Evolutionary conservation across 2,329 filamentous ascomycete species (phyloP).

Genomic region (Aureobasidium subglaciale): DNA sequence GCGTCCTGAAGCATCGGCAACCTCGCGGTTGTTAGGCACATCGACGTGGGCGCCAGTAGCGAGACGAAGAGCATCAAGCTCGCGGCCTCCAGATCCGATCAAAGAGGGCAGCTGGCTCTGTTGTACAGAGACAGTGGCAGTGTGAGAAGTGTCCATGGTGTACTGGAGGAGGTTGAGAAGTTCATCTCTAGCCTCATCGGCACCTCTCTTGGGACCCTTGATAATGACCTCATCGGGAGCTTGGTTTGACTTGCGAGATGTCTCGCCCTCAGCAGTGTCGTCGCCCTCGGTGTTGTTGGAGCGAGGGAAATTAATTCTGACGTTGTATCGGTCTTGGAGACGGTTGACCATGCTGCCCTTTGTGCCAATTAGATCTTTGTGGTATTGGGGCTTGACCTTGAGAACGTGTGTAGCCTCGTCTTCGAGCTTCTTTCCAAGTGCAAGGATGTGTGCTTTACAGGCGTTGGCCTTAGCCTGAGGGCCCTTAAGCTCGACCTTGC

Average conservation of each 20-base stretch:
- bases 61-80: constrained; percentile 83
- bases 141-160: constrained; percentile 78
- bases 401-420: constrained; percentile 83
- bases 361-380: constrained; percentile 86
- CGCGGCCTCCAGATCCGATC: constrained; percentile 83
- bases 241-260: constrained; percentile 63
- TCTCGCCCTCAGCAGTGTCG: constrained; percentile 64
- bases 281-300: constrained; percentile 47
- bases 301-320: constrained; percentile 93
- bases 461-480: constrained; percentile 90
- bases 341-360: constrained; percentile 84
- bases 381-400: constrained; percentile 89
- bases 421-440: constrained; percentile 72
- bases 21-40: constrained; percentile 73
- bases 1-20: constrained; percentile 54
- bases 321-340: constrained; percentile 85
- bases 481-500: constrained; percentile 91
- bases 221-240: constrained; percentile 82
- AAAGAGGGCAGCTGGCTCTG: constrained; percentile 89
- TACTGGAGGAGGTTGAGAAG: constrained; percentile 84
- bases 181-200: constrained; percentile 86
- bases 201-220: constrained; percentile 85
- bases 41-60: constrained; percentile 84
- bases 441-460: constrained; percentile 73
- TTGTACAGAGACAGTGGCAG: constrained; percentile 73